These are phyloP conservation scores for Pythium aquatile DNA, from an alignment of 352 stramenopile genomes.

Conservation along the genomic window DNA sequence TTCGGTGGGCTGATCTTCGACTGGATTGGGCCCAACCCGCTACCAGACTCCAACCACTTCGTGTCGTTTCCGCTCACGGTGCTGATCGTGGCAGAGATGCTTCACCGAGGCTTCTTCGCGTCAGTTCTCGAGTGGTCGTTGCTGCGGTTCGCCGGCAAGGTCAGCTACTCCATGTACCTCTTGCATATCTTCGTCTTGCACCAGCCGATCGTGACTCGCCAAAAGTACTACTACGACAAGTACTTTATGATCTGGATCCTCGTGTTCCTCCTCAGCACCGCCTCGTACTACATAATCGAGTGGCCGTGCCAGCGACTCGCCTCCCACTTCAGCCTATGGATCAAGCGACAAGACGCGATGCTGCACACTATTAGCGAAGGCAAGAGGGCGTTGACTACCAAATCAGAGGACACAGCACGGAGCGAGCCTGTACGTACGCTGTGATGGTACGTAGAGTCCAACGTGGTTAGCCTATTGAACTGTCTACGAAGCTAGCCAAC, in stretches of 20 bases:
- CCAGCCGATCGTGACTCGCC: slow-evolving; percentile 23
- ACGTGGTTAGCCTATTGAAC: too few species aligned
- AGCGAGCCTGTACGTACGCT: too few species aligned
- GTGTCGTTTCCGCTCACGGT: slow-evolving; percentile 29
- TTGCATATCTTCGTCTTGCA: slow-evolving; percentile 43
- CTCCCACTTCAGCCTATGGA: neutral
- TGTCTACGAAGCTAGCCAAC: too few species aligned
- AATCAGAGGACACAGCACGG: too few species aligned
- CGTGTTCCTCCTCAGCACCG: slow-evolving; percentile 30
- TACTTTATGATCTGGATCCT: slow-evolving; percentile 35
- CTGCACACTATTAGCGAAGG: too few species aligned
- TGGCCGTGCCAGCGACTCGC: slow-evolving; percentile 27
- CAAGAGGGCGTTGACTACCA: too few species aligned
- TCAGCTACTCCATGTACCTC: slow-evolving; percentile 52
- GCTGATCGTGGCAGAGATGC: slow-evolving; percentile 41
- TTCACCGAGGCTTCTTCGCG: slow-evolving; percentile 34
- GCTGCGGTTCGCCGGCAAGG: slow-evolving; percentile 40
- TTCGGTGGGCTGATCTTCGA: slow-evolving; percentile 41
- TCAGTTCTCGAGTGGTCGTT: slow-evolving; percentile 42
- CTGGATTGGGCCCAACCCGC: slow-evolving; percentile 31
- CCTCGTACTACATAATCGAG: slow-evolving; percentile 38
- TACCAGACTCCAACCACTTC: slow-evolving; percentile 33
- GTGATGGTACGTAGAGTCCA: too few species aligned
- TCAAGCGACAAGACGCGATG: slow-evolving; percentile 2
- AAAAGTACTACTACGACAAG: slow-evolving; percentile 35